A percentile compares a stretch with the other conserved stretches of the same genome.
Evolutionary conservation across 257 asterid species (phyloP).

Genomic region (Datura wrightii): DNA sequence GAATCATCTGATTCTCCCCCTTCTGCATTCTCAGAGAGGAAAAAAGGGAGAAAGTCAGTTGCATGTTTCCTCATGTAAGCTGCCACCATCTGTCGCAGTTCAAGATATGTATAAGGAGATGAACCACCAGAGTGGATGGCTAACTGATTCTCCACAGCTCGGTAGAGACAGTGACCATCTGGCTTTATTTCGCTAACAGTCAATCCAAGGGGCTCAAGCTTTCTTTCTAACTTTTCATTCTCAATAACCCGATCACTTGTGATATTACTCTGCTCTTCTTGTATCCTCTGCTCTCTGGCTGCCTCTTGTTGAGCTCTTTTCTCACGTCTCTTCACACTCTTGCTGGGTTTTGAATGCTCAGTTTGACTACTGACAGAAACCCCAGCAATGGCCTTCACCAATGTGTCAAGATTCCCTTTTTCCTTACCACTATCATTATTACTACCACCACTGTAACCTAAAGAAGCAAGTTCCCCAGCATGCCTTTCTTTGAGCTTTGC

Average conservation of each 20-base stretch:
- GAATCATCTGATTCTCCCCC: conserved; percentile 62
- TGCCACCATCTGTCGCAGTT: conserved; percentile 87
- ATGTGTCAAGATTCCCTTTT: conserved; percentile 66
- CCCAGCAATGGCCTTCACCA: conserved; percentile 93
- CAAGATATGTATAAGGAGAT: conserved; percentile 70
- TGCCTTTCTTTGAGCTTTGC: conserved; percentile 74
- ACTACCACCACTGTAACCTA: conserved; percentile 57
- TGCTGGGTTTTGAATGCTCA: conserved; percentile 77
- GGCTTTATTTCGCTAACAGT: conserved; percentile 83
- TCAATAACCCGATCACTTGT: conserved; percentile 71
- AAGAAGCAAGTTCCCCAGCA: conserved; percentile 70
- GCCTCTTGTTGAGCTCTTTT: conserved; percentile 94
- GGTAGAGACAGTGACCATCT: conserved; percentile 94
- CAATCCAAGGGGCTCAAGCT: conserved; percentile 84
- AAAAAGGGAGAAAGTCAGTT: conserved; percentile 78
- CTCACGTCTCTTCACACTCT: conserved; percentile 75
- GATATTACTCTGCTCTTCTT: conserved; percentile 82
- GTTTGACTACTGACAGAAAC: conserved; percentile 61
- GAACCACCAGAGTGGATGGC: conserved; percentile 62
- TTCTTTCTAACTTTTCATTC: conserved; percentile 63
- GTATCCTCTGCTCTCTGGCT: conserved; percentile 89
- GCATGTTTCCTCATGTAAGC: conserved; percentile 78
- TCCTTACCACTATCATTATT: conserved; percentile 56
- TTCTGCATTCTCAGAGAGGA: conserved; percentile 62
- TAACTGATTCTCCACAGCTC: conserved; percentile 94